Conservation (phyloP, 805 yeast genomes). For the Ogataea glucozyma region DNA sequence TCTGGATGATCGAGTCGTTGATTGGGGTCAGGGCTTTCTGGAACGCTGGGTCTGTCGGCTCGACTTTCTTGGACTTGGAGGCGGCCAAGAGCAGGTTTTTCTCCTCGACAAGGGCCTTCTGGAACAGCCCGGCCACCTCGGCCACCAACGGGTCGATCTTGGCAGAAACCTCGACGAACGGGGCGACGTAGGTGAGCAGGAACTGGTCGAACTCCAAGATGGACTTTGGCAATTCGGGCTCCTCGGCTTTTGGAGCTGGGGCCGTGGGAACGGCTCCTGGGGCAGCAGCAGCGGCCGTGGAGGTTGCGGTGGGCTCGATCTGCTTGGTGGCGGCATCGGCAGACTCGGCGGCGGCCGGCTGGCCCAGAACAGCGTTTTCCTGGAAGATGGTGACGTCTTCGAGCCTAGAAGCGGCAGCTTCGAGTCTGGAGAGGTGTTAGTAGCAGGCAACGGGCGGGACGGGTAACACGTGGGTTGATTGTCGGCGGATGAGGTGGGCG, state of each 20-base stretch:
- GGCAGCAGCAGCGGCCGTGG: conserved; percentile 20
- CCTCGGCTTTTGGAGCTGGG: conserved; percentile 26
- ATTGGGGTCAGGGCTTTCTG: conserved; percentile 66
- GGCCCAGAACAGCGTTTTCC: conserved; percentile 42
- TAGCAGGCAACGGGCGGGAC: conserved; percentile 2
- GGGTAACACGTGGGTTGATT: too few species aligned
- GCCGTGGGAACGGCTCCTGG: conserved; percentile 17
- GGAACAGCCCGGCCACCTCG: conserved; percentile 51
- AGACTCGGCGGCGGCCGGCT: conserved; percentile 1
- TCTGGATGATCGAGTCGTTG: conserved; percentile 56
- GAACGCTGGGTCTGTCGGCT: conserved; percentile 51
- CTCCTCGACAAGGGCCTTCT: conserved; percentile 60
- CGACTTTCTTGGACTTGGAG: conserved; percentile 64
- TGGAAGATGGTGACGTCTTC: conserved; percentile 86
- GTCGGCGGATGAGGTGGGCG: too few species aligned
- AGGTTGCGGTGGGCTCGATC: background rate
- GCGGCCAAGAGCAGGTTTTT: conserved; percentile 60
- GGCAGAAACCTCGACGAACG: conserved; percentile 56
- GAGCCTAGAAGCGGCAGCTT: conserved; percentile 89
- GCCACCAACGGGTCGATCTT: conserved; percentile 58
- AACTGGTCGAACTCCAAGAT: conserved; percentile 56
- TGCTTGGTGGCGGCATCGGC: background rate
- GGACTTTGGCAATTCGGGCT: conserved; percentile 44
- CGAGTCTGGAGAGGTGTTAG: conserved; percentile 53
- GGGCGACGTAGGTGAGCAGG: conserved; percentile 52